Base-by-base conservation (phyloP, 2,329 filamentous ascomycete species). In the Penicillium vulpinum region DNA sequence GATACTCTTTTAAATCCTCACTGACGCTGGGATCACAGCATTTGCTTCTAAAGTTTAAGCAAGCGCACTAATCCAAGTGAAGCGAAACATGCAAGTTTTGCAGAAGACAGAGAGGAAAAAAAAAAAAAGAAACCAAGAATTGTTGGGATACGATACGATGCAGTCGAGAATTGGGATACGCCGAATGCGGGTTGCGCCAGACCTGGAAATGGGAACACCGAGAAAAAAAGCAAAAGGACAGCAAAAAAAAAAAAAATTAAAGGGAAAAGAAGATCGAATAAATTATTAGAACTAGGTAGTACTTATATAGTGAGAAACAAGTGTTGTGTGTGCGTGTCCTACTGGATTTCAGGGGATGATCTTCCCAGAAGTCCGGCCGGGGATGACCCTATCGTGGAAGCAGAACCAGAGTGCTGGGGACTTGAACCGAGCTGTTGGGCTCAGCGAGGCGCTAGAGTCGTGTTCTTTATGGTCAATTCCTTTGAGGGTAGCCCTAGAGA, bases 121-220 rank as follows among this genome's bases (percentile, higher is more conserved):
- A 26, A 38, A 26, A 13, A 40, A 31, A 16, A 29, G 13, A 41
- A 35, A 16, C 16, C 2, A 29, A 28, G 26, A 57, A 54, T 41
- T 58, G 44, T 50, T 58, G 57, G 51, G 52, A 51, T 59, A 57
- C 58, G 61, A 59, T n/a, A n/a, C n/a, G n/a, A n/a, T 59, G 60
- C 47, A 62, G 57, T 56, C 45, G 51, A 54, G 44, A 52, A 57
- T 49, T 55, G 62, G 59, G 64, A 61, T 60, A 53, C 39, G 54
- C 64, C 64, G 64, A 63, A 66, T 66, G 59, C 64, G 62, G 63
- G 33, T 53, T 57, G 54, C 29, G 40, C 46, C 51, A 51, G 51
- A 59, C 29, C 45, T 54, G 54, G 53, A 50, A 58, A 51, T 48
- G 33, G 59, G 50, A 54, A 48, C 54, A 53, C 40, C 40, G 18